Evolutionary conservation across 2,329 filamentous ascomycete genomes (phyloP), one percentile per base, ranked within the genome.

Genomic region (Bipolaris oryzae): DNA sequence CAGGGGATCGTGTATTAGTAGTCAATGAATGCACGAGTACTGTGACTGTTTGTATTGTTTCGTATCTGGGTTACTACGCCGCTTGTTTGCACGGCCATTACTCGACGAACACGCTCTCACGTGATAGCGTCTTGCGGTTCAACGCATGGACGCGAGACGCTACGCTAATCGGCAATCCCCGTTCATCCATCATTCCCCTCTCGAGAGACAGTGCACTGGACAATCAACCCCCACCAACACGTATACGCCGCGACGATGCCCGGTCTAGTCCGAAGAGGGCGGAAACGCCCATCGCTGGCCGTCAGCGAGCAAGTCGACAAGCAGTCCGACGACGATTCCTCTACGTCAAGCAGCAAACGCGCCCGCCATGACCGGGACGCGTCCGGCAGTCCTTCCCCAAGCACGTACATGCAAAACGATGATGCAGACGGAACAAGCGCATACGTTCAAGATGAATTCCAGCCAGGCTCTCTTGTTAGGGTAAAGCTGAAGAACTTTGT

Each of bases 401-500:
- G 33, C 45, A 37, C 28, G 34, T 55, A 51, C 11, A 43, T 47
- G 20, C 41, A 41, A 43, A 57, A 59, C 35, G 53, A 47, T 20
- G 57, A 53, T 28, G 7, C 38, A 2, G 47, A 42, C 23, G 16
- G 31, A 21, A 47, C 43, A 21, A 48, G 35, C 9, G 49, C 58
- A 25, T 54, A 64, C 41, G 39, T 7, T 3, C 53, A 69, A 18
- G 69, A 71, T 37, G 59, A 47, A 0, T 71, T 71, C 45, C 69
- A 90, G 62, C 87, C 92, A 2, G 95, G 95, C 10, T 89, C 95
- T 9, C 96, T 99, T 65, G 87, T 97, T 46, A 87, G 93, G 34
- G 92, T 99, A 45, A 89, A 87, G 65, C 83, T 98, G 42, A 85
- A 84, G 46, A 91, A 98, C 76, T 99, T 99, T 68, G 92, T 99